These are phyloP conservation scores for Podochytrium sp. DNA, from an alignment of 192 early-diverging fungal species.

Conservation along the genomic window DNA sequence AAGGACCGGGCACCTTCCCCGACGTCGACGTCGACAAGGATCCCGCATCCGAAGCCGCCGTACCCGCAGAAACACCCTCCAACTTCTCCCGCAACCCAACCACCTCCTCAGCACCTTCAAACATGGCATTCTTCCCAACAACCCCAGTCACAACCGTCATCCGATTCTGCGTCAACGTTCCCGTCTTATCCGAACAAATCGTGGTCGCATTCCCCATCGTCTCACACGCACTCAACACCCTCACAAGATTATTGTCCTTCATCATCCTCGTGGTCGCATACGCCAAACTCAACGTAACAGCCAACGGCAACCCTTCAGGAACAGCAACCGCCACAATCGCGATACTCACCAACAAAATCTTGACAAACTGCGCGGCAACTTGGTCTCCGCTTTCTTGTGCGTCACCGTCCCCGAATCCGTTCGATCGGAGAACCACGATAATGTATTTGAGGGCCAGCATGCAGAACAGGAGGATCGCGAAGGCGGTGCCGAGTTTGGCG, in stretches of 20 bases:
- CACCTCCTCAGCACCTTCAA: conserved; percentile 54
- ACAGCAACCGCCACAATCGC: conserved; percentile 97
- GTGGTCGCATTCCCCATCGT: conserved; percentile 99
- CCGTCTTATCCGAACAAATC: conserved; percentile 99
- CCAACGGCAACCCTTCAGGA: conserved; percentile 96
- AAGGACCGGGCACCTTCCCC: not conserved
- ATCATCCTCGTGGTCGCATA: conserved; percentile 95
- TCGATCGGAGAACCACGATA: conserved; percentile 40
- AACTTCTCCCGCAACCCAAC: not conserved
- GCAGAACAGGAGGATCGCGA: conserved; percentile 85
- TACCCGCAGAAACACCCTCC: not conserved
- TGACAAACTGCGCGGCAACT: conserved; percentile 32
- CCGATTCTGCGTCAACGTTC: conserved; percentile 95
- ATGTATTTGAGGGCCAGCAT: conserved; percentile 87
- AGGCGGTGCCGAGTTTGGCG: conserved; percentile 89
- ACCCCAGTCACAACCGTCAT: conserved; percentile 95
- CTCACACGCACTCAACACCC: conserved; percentile 94
- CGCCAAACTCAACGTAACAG: conserved; percentile 93
- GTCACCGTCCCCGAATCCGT: conserved; percentile 17
- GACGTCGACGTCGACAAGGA: not conserved
- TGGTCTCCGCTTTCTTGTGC: conserved; percentile 27
- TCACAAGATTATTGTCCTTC: conserved; percentile 96
- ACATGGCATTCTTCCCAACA: conserved; percentile 66
- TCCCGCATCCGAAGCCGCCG: not conserved
- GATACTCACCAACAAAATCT: conserved; percentile 86